Evolutionary conservation across 1,284 basidiomycete species (phyloP).

Genomic region (Mycosarcoma maydis): DNA sequence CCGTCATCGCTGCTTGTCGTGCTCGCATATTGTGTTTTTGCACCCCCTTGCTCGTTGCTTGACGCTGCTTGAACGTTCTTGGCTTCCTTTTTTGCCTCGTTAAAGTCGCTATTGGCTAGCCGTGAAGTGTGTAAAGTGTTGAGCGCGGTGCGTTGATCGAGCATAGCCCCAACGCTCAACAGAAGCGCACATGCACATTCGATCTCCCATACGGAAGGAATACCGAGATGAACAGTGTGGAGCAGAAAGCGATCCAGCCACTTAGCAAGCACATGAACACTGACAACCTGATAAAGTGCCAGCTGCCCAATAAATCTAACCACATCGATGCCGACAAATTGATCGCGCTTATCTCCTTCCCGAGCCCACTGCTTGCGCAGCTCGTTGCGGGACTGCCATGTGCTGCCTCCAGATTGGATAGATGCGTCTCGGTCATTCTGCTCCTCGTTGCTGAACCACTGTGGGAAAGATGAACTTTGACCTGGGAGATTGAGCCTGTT

Average conservation of each 20-base stretch:
- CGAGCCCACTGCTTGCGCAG: slow-evolving; percentile 13
- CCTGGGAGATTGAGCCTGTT: slow-evolving; percentile 24
- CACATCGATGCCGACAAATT: slow-evolving; percentile 21
- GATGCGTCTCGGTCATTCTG: too few species aligned
- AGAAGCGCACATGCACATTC: slow-evolving; percentile 57
- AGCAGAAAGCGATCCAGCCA: slow-evolving; percentile 58
- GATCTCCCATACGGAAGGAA: slow-evolving; percentile 57
- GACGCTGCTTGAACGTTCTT: too few species aligned
- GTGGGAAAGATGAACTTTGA: neutral
- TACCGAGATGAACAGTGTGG: slow-evolving; percentile 44
- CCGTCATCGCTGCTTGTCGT: neutral
- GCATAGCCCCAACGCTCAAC: slow-evolving; percentile 38
- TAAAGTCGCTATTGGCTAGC: too few species aligned
- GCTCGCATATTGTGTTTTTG: too few species aligned
- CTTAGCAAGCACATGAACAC: neutral
- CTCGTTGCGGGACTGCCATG: slow-evolving; percentile 4
- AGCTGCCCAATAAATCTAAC: slow-evolving; percentile 44
- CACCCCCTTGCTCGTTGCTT: too few species aligned
- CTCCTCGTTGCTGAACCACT: neutral
- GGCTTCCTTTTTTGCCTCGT: too few species aligned
- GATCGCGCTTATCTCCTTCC: slow-evolving; percentile 15
- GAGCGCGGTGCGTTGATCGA: slow-evolving; percentile 18
- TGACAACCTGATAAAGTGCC: slow-evolving; percentile 21
- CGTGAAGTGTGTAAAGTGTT: too few species aligned
- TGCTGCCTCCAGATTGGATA: neutral